Percentiles rank a stretch among this genome's conserved stretches.
Conservation (phyloP, 2,329 filamentous ascomycete species). For the Magnaporthales sp. region DNA sequence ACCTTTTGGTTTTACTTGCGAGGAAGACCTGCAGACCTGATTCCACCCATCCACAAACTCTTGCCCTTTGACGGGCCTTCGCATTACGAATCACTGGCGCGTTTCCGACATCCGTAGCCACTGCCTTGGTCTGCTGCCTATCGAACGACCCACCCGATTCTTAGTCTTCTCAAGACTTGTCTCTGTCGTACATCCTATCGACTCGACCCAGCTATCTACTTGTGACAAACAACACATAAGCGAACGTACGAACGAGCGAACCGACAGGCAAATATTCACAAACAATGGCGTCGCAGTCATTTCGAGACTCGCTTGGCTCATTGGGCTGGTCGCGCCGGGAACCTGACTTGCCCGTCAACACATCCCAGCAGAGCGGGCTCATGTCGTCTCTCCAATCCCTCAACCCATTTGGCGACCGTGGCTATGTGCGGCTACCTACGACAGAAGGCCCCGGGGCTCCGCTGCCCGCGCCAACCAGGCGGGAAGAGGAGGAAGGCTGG, state of each 20-base stretch:
- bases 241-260: background rate
- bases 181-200: background rate
- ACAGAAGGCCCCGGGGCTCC: conserved; percentile 76
- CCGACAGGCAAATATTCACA: background rate
- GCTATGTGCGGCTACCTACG: conserved; percentile 86
- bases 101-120: background rate
- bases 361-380: conserved; percentile 61
- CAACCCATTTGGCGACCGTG: conserved; percentile 80
- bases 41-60: conserved; percentile 3
- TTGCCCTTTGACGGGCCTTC: background rate
- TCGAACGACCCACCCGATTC: background rate
- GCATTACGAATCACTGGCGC: background rate
- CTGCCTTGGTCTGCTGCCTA: background rate
- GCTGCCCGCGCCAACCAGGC: conserved; percentile 70
- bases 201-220: background rate
- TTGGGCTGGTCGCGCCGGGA: conserved; percentile 89
- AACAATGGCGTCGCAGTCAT: conserved; percentile 75
- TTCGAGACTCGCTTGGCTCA: conserved; percentile 90
- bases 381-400: conserved; percentile 73
- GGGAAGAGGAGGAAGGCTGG: conserved; percentile 93
- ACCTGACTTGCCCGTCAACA: conserved; percentile 66
- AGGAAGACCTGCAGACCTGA: background rate
- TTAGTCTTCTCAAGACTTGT: conserved; percentile 4
- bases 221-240: conserved; percentile 1
- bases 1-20: background rate